Conservation (phyloP, 2,329 filamentous ascomycete species). For the Cordyceps cateniannulata region DNA sequence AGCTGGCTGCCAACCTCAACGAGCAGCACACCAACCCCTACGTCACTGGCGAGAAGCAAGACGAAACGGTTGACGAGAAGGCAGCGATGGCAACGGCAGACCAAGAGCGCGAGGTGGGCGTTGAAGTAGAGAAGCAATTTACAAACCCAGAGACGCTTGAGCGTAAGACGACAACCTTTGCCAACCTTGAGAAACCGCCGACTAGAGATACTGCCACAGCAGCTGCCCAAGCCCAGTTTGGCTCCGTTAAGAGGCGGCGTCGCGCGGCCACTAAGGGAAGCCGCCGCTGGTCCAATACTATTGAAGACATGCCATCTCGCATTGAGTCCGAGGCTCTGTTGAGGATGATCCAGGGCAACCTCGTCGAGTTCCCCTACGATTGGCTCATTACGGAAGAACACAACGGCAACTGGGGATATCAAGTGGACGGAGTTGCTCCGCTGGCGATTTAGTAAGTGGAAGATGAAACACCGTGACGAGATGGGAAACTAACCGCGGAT, state of each 20-base stretch:
- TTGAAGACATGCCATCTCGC: constrained; percentile 69
- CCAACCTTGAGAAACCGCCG: constrained; percentile 42
- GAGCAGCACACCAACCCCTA: constrained; percentile 28
- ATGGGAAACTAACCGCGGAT: neutral
- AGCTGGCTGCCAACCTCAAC: constrained; percentile 24
- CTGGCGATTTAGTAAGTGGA: constrained; percentile 87
- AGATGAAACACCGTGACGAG: neutral
- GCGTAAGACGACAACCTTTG: constrained; percentile 52
- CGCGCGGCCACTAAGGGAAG: constrained; percentile 66
- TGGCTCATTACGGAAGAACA: constrained; percentile 90
- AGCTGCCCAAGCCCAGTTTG: constrained; percentile 28
- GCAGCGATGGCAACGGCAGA: neutral
- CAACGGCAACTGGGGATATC: constrained; percentile 94
- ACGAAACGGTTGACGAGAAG: neutral
- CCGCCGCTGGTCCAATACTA: constrained; percentile 51
- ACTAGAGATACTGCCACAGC: constrained; percentile 25
- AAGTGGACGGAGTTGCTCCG: constrained; percentile 91
- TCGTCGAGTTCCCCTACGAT: constrained; percentile 92
- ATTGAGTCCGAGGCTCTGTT: constrained; percentile 77
- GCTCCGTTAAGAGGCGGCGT: constrained; percentile 55
- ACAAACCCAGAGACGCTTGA: constrained; percentile 35
- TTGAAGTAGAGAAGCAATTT: constrained; percentile 24
- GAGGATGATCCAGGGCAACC: constrained; percentile 73
- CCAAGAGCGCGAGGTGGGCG: constrained; percentile 13
- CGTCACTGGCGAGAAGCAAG: constrained; percentile 12